Evolutionary conservation across 2,329 filamentous ascomycete genomes (phyloP).

Genomic region (Capronia epimyces): DNA sequence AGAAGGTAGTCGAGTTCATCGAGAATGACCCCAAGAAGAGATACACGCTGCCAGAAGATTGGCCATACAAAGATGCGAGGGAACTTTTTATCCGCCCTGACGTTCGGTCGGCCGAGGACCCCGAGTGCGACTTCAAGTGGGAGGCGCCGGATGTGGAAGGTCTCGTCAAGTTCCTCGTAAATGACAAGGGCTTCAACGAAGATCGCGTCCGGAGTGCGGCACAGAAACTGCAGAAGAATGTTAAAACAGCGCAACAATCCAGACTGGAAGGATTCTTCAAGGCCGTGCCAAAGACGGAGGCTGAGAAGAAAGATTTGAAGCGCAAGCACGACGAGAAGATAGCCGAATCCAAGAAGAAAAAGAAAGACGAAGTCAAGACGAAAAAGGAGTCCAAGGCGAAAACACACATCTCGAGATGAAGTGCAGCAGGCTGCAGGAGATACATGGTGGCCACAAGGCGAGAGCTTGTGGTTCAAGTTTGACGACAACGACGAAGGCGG

Average conservation of each 20-base stretch:
- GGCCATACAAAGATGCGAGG: constrained; percentile 89
- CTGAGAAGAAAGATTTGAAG: constrained; percentile 78
- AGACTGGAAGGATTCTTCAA: constrained; percentile 97
- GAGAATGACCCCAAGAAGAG: constrained; percentile 71
- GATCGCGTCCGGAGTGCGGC: constrained; percentile 80
- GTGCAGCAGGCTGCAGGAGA: background rate
- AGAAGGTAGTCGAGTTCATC: constrained; percentile 77
- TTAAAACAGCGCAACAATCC: constrained; percentile 86
- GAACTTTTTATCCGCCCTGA: constrained; percentile 89
- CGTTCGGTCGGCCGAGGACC: constrained; percentile 73
- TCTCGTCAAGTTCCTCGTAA: constrained; percentile 80
- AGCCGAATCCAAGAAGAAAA: constrained; percentile 89
- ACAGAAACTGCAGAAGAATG: constrained; percentile 74
- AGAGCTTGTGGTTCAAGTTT: too few species aligned
- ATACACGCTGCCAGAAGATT: constrained; percentile 86
- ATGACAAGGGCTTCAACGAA: constrained; percentile 94
- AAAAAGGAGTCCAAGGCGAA: constrained; percentile 89
- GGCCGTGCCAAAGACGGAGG: constrained; percentile 78
- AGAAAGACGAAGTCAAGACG: constrained; percentile 89
- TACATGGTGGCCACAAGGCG: background rate
- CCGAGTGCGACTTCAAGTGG: constrained; percentile 96
- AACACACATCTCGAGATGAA: constrained; percentile 59
- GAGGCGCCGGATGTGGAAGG: constrained; percentile 87
- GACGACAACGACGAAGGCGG: background rate
- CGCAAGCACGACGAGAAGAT: constrained; percentile 89